phyloP scores from a whole-genome alignment of 1,284 basidiomycete species.

The Inonotus hispidus region DNA sequence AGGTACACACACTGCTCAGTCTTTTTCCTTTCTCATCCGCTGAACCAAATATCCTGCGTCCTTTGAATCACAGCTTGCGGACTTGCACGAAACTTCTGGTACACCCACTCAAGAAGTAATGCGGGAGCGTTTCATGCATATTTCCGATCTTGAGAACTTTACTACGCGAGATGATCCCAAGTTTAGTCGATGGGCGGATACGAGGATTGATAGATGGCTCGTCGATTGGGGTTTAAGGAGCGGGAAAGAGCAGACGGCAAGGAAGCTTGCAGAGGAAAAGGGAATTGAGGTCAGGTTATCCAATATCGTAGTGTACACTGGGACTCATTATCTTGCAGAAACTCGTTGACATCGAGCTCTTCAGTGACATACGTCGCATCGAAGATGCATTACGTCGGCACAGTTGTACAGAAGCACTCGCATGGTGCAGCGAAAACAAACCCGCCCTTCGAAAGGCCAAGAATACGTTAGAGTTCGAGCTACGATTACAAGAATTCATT shows the following conservation, averaged over 20 bases:
- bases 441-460: slow-evolving; percentile 86
- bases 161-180: slow-evolving; percentile 48
- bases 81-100: slow-evolving; percentile 61
- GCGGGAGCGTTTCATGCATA: slow-evolving; percentile 66
- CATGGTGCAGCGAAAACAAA: slow-evolving; percentile 97
- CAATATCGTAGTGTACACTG: slow-evolving; percentile 14
- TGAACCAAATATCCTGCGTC: slow-evolving; percentile 2
- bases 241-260: slow-evolving; percentile 67
- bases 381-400: slow-evolving; percentile 73
- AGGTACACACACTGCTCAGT: slow-evolving; percentile 42
- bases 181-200: slow-evolving; percentile 73
- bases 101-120: slow-evolving; percentile 66
- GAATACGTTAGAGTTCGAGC: slow-evolving; percentile 94
- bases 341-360: slow-evolving; percentile 88
- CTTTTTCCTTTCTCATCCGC: background rate
- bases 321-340: slow-evolving; percentile 38
- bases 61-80: slow-evolving; percentile 48
- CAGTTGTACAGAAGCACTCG: slow-evolving; percentile 82
- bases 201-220: slow-evolving; percentile 83
- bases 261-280: slow-evolving; percentile 62
- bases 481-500: slow-evolving; percentile 94
- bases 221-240: slow-evolving; percentile 86
- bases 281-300: slow-evolving; percentile 55
- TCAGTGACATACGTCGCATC: slow-evolving; percentile 82
- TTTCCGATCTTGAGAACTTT: slow-evolving; percentile 54